Evolutionary conservation across 139 green algal species (phyloP).

Genomic region (Chlamydomonas sp.): DNA sequence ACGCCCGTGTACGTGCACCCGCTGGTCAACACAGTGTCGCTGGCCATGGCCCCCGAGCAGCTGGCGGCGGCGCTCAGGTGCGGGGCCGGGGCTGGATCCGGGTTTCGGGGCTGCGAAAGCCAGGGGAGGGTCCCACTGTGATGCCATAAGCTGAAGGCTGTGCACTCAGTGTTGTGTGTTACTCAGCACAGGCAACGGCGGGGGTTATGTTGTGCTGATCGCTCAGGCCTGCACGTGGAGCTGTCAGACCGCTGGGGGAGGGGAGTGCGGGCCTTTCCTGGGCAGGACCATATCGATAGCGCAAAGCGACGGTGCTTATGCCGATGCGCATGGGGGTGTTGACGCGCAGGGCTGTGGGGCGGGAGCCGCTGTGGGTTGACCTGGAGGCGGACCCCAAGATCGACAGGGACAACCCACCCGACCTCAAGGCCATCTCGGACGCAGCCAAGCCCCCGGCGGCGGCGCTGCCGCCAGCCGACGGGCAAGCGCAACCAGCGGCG

Average conservation of each 20-base stretch:
- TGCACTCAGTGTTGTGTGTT: too few relatives aligned
- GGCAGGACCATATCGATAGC: too few relatives aligned
- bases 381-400: constrained; percentile 71
- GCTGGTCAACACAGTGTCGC: constrained; percentile 67
- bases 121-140: neutral
- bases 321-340: neutral
- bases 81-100: neutral
- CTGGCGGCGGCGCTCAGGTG: constrained; percentile 69
- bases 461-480: constrained; percentile 27
- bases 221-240: too few relatives aligned
- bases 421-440: constrained; percentile 51
- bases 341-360: neutral
- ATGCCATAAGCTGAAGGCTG: too few relatives aligned
- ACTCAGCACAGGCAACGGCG: too few relatives aligned
- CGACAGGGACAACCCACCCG: constrained; percentile 72
- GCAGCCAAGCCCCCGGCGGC: constrained; percentile 20
- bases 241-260: too few relatives aligned
- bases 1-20: constrained; percentile 70
- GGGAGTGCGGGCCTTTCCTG: too few relatives aligned
- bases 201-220: too few relatives aligned
- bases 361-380: constrained; percentile 70
- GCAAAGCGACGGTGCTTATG: neutral
- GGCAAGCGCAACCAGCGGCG: neutral
- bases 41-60: constrained; percentile 47
- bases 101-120: neutral